Evolutionary conservation across 1,284 basidiomycete species (phyloP).

Genomic region (Pisolithus thermaeus): DNA sequence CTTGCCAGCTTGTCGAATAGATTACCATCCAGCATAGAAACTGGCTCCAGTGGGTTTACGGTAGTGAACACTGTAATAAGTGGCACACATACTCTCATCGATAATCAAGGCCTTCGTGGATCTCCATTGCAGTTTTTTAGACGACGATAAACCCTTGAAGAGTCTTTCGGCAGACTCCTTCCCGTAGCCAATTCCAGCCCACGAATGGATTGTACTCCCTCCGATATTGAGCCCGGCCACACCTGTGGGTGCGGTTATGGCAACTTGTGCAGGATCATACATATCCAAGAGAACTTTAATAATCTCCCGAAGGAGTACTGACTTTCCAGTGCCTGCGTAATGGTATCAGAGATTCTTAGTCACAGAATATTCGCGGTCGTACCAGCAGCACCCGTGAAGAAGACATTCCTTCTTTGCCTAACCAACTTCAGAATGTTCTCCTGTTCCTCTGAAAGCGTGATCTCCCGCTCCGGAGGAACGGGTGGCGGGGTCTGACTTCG

Average conservation of each 20-base stretch:
- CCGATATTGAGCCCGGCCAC: constrained; percentile 80
- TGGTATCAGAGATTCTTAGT: background rate
- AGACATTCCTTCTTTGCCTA: constrained; percentile 56
- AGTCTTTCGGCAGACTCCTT: constrained; percentile 46
- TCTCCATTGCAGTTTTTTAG: constrained; percentile 45
- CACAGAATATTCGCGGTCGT: constrained; percentile 10
- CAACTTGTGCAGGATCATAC: constrained; percentile 46
- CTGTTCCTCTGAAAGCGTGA: constrained; percentile 48
- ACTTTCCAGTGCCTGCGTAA: constrained; percentile 70
- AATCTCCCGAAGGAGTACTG: constrained; percentile 70
- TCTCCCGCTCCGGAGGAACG: constrained; percentile 5
- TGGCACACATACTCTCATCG: constrained; percentile 54
- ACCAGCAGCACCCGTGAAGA: constrained; percentile 81
- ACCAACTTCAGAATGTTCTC: constrained; percentile 51
- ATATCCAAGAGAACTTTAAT: constrained; percentile 45
- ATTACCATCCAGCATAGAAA: constrained; percentile 54
- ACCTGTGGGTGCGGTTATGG: constrained; percentile 75
- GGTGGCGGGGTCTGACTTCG: background rate
- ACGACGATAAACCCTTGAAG: constrained; percentile 41
- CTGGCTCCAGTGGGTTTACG: constrained; percentile 22
- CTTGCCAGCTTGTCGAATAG: constrained; percentile 65
- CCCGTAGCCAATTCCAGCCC: constrained; percentile 67
- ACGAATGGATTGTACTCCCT: constrained; percentile 73
- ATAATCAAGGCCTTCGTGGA: constrained; percentile 53
- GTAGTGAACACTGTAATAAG: background rate